Percentiles rank a stretch among this genome's conserved stretches.
Evolutionary conservation across 257 asterid species (phyloP).

Genomic region (Rauvolfia tetraphylla): DNA sequence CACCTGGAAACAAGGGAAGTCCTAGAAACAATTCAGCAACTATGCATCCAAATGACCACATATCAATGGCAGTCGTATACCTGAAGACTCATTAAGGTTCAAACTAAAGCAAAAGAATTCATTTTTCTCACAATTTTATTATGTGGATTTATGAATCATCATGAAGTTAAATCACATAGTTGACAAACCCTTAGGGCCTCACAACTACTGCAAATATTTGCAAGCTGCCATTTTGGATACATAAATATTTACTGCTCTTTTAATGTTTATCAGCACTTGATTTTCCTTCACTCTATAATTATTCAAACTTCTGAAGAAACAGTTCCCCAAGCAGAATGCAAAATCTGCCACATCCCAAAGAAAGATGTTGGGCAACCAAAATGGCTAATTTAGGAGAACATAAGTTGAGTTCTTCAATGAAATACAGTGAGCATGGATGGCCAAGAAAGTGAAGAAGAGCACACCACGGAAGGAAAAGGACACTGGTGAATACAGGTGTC

Average conservation of each 20-base stretch:
- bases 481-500: background rate
- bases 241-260: background rate
- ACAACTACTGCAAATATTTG: background rate
- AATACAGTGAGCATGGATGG: background rate
- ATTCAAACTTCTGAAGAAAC: background rate
- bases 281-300: background rate
- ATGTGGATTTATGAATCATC: background rate
- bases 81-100: conserved; percentile 64
- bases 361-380: background rate
- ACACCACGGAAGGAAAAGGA: background rate
- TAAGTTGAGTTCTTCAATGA: background rate
- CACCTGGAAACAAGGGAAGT: conserved; percentile 97
- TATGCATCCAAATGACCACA: conserved; percentile 99
- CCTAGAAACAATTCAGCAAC: conserved; percentile 95
- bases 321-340: background rate
- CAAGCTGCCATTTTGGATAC: background rate
- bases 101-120: conserved; percentile 2
- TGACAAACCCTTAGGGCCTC: background rate
- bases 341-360: background rate
- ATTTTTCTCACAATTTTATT: background rate
- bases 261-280: background rate
- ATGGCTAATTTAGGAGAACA: background rate
- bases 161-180: background rate
- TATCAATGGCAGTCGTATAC: conserved; percentile 92
- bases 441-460: background rate